Conservation (phyloP, 441 rosid genomes). For the Gossypium trilobum region DNA sequence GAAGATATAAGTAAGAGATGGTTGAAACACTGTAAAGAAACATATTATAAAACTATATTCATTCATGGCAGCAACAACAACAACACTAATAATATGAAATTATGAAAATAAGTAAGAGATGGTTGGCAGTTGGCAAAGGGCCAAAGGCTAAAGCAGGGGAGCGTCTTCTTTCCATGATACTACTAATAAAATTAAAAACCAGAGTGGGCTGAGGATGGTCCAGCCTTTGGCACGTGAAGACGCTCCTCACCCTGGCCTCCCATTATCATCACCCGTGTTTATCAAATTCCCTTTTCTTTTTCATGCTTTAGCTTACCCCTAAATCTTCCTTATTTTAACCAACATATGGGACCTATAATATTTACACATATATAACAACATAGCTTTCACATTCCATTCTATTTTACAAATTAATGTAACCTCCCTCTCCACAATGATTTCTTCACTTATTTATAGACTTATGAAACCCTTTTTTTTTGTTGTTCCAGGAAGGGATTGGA, state of each 20-base stretch:
- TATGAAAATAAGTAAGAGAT: background rate
- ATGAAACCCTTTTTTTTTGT: too few species aligned
- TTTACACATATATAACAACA: too few species aligned
- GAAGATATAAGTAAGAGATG: background rate
- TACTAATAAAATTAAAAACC: background rate
- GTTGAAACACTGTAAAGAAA: background rate
- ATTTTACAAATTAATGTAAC: too few species aligned
- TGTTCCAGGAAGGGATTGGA: too few species aligned
- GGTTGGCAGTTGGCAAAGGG: background rate
- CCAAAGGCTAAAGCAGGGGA: slow-evolving; percentile 18
- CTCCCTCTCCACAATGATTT: too few species aligned
- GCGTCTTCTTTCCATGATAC: slow-evolving; percentile 26
- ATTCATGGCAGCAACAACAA: background rate
- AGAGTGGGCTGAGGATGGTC: slow-evolving; percentile 22
- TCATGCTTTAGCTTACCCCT: slow-evolving; percentile 19
- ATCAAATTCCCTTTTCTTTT: slow-evolving; percentile 29
- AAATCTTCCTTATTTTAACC: too few species aligned
- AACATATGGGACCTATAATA: too few species aligned
- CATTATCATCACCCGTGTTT: slow-evolving; percentile 2
- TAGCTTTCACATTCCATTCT: too few species aligned
- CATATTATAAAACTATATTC: background rate
- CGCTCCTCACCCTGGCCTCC: slow-evolving; percentile 32
- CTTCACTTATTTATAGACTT: too few species aligned
- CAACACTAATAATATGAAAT: too few species aligned
- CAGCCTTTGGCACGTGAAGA: slow-evolving; percentile 53